A percentile compares a stretch with the other conserved stretches of the same genome.
These are phyloP conservation scores for Chaetomium fimeti DNA, from an alignment of 495 filamentous ascomycete genomes.

Conservation along the genomic window DNA sequence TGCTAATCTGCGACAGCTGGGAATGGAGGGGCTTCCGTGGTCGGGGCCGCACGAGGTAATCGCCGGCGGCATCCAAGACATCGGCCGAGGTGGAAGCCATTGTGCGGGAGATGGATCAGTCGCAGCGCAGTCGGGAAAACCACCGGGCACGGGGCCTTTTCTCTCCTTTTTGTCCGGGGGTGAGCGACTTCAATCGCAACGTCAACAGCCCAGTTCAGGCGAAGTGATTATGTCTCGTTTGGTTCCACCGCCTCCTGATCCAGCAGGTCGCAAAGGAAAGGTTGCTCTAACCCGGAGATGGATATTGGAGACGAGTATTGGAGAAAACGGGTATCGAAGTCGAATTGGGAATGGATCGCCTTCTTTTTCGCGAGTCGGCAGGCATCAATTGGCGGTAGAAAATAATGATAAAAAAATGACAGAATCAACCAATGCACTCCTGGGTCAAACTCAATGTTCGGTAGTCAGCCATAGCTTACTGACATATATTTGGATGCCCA, in stretches of 20 bases:
- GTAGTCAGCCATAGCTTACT: neutral
- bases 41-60: slow-evolving; percentile 44
- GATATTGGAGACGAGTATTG: neutral
- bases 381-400: neutral
- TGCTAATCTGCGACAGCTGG: slow-evolving; percentile 42
- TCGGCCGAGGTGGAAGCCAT: slow-evolving; percentile 35
- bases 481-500: neutral
- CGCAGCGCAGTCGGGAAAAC: neutral
- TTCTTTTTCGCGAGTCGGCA: neutral
- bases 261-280: neutral
- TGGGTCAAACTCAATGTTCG: neutral
- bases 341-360: slow-evolving; percentile 7
- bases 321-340: too few relatives aligned
- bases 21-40: slow-evolving; percentile 47
- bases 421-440: neutral
- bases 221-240: neutral
- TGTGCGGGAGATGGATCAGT: neutral
- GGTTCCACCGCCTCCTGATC: neutral
- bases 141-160: neutral
- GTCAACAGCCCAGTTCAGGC: neutral
- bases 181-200: neutral
- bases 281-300: neutral
- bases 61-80: slow-evolving; percentile 25
- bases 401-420: neutral
- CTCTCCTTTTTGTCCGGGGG: neutral